phyloP scores from a whole-genome alignment of 116 monocot species.

The Phalaenopsis hybrid region DNA sequence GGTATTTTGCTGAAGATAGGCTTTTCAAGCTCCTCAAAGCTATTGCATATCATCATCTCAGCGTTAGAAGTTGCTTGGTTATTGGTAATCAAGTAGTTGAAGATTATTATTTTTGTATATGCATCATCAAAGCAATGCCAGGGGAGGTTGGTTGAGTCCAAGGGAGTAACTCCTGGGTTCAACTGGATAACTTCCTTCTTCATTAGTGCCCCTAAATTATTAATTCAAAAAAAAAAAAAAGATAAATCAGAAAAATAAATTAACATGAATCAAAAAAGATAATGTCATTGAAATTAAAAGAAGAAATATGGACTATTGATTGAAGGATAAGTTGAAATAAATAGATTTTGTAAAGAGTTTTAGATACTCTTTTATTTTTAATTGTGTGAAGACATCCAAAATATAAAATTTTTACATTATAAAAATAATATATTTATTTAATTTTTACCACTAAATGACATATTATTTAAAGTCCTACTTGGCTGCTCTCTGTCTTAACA shows the following conservation, averaged over 20 bases:
- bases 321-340: too few relatives aligned
- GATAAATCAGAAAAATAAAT: background rate
- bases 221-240: background rate
- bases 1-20: background rate
- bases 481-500: too few relatives aligned
- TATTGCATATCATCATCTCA: constrained; percentile 14
- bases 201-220: background rate
- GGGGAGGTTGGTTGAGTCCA: background rate
- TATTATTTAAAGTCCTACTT: too few relatives aligned
- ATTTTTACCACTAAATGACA: too few relatives aligned
- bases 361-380: too few relatives aligned
- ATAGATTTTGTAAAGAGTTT: too few relatives aligned
- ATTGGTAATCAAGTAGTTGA: background rate
- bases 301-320: too few relatives aligned
- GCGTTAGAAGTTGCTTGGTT: background rate
- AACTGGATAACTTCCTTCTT: background rate
- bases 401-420: too few relatives aligned
- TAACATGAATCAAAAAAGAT: too few relatives aligned
- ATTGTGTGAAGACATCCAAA: background rate
- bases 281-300: too few relatives aligned
- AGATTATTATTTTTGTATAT: background rate
- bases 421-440: too few relatives aligned
- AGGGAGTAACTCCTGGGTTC: background rate
- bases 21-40: background rate
- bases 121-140: constrained; percentile 7